A percentile compares a stretch with the other conserved stretches of the same genome.
Evolutionary conservation across 306 rosid genomes (phyloP).

Genomic region (Mucuna pruriens): DNA sequence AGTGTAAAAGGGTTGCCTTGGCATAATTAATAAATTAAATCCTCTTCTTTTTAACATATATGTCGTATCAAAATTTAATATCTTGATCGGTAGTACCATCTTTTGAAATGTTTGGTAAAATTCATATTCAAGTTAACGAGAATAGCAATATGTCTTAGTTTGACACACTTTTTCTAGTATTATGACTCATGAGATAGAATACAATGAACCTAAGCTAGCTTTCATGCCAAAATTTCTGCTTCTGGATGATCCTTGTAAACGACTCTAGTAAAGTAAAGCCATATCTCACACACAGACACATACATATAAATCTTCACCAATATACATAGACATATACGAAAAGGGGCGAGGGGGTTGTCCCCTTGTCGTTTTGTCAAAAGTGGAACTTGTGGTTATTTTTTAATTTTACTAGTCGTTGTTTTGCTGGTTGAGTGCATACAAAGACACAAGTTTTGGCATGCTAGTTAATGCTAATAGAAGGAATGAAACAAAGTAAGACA

Average conservation of each 20-base stretch:
- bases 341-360: neutral
- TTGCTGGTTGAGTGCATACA: neutral
- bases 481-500: constrained; percentile 24
- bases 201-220: constrained; percentile 27
- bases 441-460: neutral
- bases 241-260: constrained; percentile 1
- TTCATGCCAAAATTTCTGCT: neutral
- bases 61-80: neutral
- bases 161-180: neutral
- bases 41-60: neutral
- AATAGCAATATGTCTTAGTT: neutral
- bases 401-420: neutral
- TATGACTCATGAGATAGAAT: constrained; percentile 13
- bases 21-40: no score
- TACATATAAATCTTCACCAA: neutral
- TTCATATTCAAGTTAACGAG: neutral
- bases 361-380: constrained; percentile 11
- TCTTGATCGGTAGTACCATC: constrained; percentile 10
- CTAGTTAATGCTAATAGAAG: constrained; percentile 6
- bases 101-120: constrained; percentile 25
- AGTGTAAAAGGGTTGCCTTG: constrained; percentile 18
- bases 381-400: neutral
- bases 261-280: constrained; percentile 29
- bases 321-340: neutral
- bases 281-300: neutral